Conservation (phyloP, 129 eudicot genomes). For the Flaveria linearis region DNA sequence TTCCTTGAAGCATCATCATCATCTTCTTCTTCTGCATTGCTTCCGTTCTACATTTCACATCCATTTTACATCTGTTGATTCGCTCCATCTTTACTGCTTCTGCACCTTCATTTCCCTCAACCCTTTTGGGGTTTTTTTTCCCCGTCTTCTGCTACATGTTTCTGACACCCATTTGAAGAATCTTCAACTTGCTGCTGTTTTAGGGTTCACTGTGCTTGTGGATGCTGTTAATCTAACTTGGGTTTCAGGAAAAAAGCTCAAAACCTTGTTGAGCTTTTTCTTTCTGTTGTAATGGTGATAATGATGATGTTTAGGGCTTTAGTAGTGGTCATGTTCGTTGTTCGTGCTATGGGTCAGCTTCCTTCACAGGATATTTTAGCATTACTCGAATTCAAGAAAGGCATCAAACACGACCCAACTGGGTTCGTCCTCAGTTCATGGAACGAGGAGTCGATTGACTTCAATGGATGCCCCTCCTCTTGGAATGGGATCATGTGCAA, state of each 20-base stretch:
- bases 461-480: slow-evolving; percentile 96
- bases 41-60: too few species aligned
- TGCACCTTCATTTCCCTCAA: too few species aligned
- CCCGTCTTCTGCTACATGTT: too few species aligned
- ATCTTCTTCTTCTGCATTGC: too few species aligned
- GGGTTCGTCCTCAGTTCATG: slow-evolving; percentile 85
- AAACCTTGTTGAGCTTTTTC: slow-evolving; percentile 12
- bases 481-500: slow-evolving; percentile 99
- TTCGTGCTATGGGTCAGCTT: slow-evolving; percentile 64
- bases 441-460: slow-evolving; percentile 98
- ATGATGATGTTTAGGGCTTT: slow-evolving; percentile 59
- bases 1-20: too few species aligned
- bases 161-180: too few species aligned
- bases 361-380: slow-evolving; percentile 95
- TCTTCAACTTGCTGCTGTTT: too few species aligned
- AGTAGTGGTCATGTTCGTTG: slow-evolving; percentile 40
- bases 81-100: too few species aligned
- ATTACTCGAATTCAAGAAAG: slow-evolving; percentile 88
- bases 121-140: too few species aligned
- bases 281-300: not conserved
- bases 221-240: not conserved
- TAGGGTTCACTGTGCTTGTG: too few species aligned
- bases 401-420: slow-evolving; percentile 90
- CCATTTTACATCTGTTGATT: too few species aligned
- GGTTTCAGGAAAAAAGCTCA: not conserved